phyloP scores from a whole-genome alignment of 108 stramenopile genomes.

The Skeletonema costatum region DNA sequence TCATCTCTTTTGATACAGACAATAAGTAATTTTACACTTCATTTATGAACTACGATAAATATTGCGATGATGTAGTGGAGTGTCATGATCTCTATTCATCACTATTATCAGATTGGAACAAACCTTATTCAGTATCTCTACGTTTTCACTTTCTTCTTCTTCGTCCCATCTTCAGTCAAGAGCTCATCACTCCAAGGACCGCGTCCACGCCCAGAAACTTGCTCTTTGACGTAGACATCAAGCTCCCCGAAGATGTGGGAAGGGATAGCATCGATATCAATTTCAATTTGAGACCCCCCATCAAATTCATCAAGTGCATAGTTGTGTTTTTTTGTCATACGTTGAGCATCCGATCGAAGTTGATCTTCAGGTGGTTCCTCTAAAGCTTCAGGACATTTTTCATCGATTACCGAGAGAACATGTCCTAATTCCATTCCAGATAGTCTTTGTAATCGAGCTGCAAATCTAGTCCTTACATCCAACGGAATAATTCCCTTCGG shows the following conservation, averaged over 20 bases:
- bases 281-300: conserved; percentile 75
- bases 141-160: conserved; percentile 28
- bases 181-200: conserved; percentile 51
- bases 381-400: conserved; percentile 84
- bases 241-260: conserved; percentile 77
- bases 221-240: conserved; percentile 59
- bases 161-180: conserved; percentile 18
- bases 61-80: too few species aligned
- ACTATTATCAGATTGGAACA: background rate
- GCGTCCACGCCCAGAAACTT: conserved; percentile 40
- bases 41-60: too few species aligned
- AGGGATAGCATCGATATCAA: conserved; percentile 89
- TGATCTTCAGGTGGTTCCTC: conserved; percentile 49
- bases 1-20: too few species aligned
- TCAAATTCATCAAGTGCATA: conserved; percentile 47
- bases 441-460: conserved; percentile 79
- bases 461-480: conserved; percentile 85
- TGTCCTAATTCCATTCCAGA: conserved; percentile 86
- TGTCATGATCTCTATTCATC: too few species aligned
- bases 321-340: conserved; percentile 20
- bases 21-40: too few species aligned
- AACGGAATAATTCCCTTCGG: conserved; percentile 41
- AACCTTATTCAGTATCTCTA: background rate
- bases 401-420: conserved; percentile 81
- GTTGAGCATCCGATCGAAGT: conserved; percentile 31